Conservation (phyloP, 202 grass and related monocot species). For the Thinopyrum obtusiflorum region DNA sequence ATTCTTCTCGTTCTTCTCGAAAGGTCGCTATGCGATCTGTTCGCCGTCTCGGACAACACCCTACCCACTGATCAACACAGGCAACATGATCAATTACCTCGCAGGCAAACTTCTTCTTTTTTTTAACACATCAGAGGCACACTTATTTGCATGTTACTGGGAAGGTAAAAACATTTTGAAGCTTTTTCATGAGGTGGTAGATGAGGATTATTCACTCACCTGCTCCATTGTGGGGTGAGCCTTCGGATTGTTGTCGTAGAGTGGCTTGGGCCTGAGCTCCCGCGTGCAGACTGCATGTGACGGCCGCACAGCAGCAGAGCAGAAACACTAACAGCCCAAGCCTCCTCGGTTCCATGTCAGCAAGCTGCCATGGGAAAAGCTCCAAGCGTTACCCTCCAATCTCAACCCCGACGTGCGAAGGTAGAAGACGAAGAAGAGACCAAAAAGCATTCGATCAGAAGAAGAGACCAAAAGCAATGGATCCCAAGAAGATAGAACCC, state of each 20-base stretch:
- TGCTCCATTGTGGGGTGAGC: conserved; percentile 34
- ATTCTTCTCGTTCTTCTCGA: conserved; percentile 55
- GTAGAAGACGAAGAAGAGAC: background rate
- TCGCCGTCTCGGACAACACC: conserved; percentile 30
- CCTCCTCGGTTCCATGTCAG: conserved; percentile 44
- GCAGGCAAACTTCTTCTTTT: background rate
- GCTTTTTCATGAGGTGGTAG: background rate
- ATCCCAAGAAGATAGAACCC: background rate
- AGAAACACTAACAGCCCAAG: conserved; percentile 41
- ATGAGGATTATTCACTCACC: conserved; percentile 43
- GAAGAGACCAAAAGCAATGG: background rate
- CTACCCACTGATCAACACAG: conserved; percentile 30
- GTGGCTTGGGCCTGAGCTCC: conserved; percentile 24
- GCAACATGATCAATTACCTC: conserved; percentile 15
- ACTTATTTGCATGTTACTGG: conserved; percentile 7
- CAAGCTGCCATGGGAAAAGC: conserved; percentile 34
- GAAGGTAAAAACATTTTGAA: background rate
- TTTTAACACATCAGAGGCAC: background rate
- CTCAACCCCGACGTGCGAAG: background rate
- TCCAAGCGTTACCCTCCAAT: conserved; percentile 42
- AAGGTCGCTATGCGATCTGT: conserved; percentile 37
- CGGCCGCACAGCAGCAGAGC: conserved; percentile 45
- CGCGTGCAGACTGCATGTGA: conserved; percentile 37
- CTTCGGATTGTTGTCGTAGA: background rate
- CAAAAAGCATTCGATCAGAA: background rate